Conservation (phyloP, 768 basidiomycete species). For the Lentinula edodes region DNA sequence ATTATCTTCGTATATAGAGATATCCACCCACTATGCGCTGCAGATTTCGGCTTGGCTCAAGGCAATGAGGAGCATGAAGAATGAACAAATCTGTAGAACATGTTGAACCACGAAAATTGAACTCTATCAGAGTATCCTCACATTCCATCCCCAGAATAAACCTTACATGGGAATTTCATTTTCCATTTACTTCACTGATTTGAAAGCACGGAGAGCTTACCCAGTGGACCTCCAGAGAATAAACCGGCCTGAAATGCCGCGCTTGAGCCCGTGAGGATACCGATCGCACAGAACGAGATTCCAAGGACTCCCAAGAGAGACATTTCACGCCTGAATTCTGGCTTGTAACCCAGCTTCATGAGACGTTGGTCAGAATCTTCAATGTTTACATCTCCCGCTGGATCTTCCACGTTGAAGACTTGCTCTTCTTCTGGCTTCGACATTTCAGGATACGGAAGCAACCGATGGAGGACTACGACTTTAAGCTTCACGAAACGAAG, state of each 20-base stretch:
- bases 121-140: constrained; percentile 17
- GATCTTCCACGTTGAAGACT: not conserved
- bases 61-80: constrained; percentile 56
- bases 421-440: not conserved
- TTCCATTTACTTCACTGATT: not conserved
- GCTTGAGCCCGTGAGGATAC: constrained; percentile 56
- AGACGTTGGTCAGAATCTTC: constrained; percentile 34
- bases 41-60: constrained; percentile 54
- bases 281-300: constrained; percentile 56
- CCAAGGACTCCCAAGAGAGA: constrained; percentile 54
- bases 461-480: too few relatives aligned
- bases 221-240: constrained; percentile 52
- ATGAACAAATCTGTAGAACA: constrained; percentile 39
- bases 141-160: constrained; percentile 62
- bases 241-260: constrained; percentile 55
- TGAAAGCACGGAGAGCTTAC: constrained; percentile 13
- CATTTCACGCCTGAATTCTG: constrained; percentile 55
- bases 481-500: too few relatives aligned
- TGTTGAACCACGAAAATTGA: not conserved
- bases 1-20: not conserved
- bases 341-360: constrained; percentile 47
- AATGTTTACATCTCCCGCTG: not conserved
- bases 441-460: not conserved
- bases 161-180: constrained; percentile 11
- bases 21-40: constrained; percentile 43